phyloP scores from a whole-genome alignment of 768 basidiomycete species.

The Dioszegia hungarica region DNA sequence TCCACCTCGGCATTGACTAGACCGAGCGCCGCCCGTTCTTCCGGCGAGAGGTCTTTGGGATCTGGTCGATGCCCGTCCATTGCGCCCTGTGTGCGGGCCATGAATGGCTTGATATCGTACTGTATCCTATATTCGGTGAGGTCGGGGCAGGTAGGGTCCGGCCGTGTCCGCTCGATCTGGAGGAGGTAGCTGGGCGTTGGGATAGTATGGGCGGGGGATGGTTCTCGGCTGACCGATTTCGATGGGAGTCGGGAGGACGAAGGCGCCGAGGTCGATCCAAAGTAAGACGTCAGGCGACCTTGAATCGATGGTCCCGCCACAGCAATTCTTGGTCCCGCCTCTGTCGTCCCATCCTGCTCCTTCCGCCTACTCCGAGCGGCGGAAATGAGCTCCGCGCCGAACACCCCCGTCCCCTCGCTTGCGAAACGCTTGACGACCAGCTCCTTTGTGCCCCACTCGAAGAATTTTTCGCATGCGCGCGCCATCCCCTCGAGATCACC shows the following conservation, averaged over 20 bases:
- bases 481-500: slow-evolving; percentile 58
- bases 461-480: slow-evolving; percentile 73
- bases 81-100: slow-evolving; percentile 62
- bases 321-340: slow-evolving; percentile 47
- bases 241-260: slow-evolving; percentile 46
- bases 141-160: slow-evolving; percentile 65
- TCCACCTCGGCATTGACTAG: neutral
- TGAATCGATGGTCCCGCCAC: slow-evolving; percentile 2
- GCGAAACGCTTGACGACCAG: slow-evolving; percentile 74
- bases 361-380: slow-evolving; percentile 65
- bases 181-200: slow-evolving; percentile 50
- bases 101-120: slow-evolving; percentile 64
- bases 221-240: slow-evolving; percentile 58
- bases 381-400: slow-evolving; percentile 68
- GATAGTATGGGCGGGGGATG: slow-evolving; percentile 53
- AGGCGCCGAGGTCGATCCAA: slow-evolving; percentile 39
- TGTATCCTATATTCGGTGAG: slow-evolving; percentile 74
- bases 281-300: slow-evolving; percentile 42
- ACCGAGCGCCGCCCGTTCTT: slow-evolving; percentile 50
- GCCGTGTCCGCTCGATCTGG: slow-evolving; percentile 62
- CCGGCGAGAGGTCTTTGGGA: slow-evolving; percentile 52
- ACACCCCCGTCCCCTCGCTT: slow-evolving; percentile 61
- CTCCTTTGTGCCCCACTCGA: slow-evolving; percentile 86
- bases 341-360: slow-evolving; percentile 34
- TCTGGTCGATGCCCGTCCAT: slow-evolving; percentile 59